Conservation (phyloP, 176 grass and related monocot genomes). For the Oryza meridionalis region DNA sequence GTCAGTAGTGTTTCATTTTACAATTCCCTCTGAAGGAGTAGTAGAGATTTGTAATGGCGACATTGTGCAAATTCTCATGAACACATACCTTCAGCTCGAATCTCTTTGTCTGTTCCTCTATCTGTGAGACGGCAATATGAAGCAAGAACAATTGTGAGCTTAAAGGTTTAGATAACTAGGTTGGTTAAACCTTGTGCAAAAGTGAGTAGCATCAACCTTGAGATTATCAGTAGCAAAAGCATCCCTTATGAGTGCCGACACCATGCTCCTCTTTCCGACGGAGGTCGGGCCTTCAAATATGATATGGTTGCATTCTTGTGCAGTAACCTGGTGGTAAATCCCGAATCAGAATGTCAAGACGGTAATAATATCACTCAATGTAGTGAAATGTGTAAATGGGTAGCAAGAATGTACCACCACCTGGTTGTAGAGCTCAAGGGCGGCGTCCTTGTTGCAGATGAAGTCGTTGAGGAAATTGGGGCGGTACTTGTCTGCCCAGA, state of each 20-base stretch:
- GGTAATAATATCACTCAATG: neutral
- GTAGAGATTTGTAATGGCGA: neutral
- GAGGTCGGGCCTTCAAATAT: constrained; percentile 60
- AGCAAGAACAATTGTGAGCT: neutral
- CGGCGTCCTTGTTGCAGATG: constrained; percentile 62
- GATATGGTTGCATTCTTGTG: constrained; percentile 41
- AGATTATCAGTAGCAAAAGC: constrained; percentile 43
- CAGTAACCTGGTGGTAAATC: constrained; percentile 35
- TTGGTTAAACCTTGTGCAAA: neutral
- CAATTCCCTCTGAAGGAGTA: neutral
- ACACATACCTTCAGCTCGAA: constrained; percentile 64
- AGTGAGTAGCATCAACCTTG: constrained; percentile 27
- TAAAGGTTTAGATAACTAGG: neutral
- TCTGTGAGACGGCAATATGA: constrained; percentile 37
- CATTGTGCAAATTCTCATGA: neutral
- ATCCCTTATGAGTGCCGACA: constrained; percentile 61
- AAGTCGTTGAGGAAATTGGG: constrained; percentile 53
- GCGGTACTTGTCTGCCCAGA: constrained; percentile 66
- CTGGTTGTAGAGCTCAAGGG: constrained; percentile 46
- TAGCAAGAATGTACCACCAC: neutral
- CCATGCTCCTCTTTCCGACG: constrained; percentile 69
- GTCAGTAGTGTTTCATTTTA: neutral
- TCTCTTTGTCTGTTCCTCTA: constrained; percentile 46
- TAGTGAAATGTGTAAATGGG: neutral
- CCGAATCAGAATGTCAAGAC: neutral